Percentiles rank a stretch among this genome's conserved stretches.
phyloP scores from a whole-genome alignment of 257 asterid genomes.

The Forsythia suspensa region DNA sequence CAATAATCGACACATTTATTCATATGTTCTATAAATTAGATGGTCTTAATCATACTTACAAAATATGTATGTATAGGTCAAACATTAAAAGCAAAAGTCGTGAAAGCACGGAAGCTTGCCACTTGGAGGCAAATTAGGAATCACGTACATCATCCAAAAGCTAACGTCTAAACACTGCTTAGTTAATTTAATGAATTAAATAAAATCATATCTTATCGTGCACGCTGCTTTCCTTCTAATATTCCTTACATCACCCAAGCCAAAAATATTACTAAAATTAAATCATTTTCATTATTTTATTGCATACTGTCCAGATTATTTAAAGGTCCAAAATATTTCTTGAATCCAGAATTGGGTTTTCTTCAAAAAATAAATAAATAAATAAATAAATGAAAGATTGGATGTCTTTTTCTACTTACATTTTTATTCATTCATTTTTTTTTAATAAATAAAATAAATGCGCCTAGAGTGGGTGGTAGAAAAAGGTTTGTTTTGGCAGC shows the following conservation, averaged over 20 bases:
- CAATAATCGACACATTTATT: no score
- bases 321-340: not conserved
- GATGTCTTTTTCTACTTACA: not conserved
- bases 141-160: conserved; percentile 28
- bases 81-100: conserved; percentile 12
- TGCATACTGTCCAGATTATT: not conserved
- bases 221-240: conserved; percentile 23
- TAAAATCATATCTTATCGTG: conserved; percentile 3
- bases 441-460: not conserved
- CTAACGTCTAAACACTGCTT: conserved; percentile 3
- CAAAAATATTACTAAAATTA: not conserved
- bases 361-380: no score
- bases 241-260: not conserved
- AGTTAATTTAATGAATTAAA: not conserved
- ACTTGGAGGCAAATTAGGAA: conserved; percentile 52
- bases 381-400: not conserved
- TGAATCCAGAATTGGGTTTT: not conserved
- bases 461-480: not conserved
- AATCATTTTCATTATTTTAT: not conserved
- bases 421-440: not conserved
- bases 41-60: not conserved
- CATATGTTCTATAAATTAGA: no score
- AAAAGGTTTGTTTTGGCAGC: conserved; percentile 38
- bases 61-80: not conserved
- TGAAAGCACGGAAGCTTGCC: conserved; percentile 41